Conservation (phyloP, 768 basidiomycete species). For the Phylloporus sp. region DNA sequence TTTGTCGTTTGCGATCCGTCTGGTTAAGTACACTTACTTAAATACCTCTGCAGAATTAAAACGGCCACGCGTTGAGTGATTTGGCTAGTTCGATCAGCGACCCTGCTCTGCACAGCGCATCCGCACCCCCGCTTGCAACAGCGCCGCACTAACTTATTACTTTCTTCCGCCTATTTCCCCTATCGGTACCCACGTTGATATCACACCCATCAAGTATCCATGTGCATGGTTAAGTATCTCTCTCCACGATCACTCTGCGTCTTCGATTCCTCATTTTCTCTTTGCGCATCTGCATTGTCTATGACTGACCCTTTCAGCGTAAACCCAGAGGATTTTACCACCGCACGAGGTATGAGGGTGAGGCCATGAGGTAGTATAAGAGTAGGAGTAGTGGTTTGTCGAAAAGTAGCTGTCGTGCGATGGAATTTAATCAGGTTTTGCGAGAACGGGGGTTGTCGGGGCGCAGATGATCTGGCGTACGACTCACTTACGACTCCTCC, state of each 20-base stretch:
- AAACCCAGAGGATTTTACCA: constrained; percentile 9
- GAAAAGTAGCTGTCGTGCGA: constrained; percentile 4
- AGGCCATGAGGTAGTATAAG: constrained; percentile 1
- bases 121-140: neutral
- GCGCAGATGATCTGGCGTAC: neutral
- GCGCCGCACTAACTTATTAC: constrained; percentile 29
- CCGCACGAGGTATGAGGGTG: neutral
- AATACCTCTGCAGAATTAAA: constrained; percentile 36
- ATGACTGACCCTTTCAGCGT: constrained; percentile 31
- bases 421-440: constrained; percentile 1
- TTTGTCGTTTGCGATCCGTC: constrained; percentile 16
- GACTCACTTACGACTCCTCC: neutral
- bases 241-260: neutral
- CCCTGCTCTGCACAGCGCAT: neutral
- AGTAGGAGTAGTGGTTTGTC: neutral
- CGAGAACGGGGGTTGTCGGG: constrained; percentile 7
- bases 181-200: constrained; percentile 3
- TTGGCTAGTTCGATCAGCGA: neutral
- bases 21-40: neutral
- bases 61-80: constrained; percentile 40
- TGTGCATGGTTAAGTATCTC: constrained; percentile 30
- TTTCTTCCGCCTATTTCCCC: constrained; percentile 10
- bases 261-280: neutral
- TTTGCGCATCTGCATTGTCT: constrained; percentile 9
- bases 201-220: constrained; percentile 11